phyloP scores from a whole-genome alignment of 116 monocot species.

The Trichopus zeylanicus region DNA sequence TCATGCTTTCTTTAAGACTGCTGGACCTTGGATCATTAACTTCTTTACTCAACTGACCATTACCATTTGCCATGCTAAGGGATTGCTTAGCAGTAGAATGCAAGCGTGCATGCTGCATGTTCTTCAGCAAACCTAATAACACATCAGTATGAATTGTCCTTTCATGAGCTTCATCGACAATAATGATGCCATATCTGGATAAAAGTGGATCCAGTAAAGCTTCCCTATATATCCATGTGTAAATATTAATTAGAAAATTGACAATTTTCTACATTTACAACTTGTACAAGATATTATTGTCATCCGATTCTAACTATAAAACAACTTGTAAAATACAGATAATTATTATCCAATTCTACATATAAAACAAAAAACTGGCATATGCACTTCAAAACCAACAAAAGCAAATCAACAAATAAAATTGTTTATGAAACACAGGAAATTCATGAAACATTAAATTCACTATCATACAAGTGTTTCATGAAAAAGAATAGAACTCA shows the following conservation, averaged over 20 bases:
- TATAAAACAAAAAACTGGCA: too few species aligned
- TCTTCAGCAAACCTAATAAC: conserved; percentile 78
- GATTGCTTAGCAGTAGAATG: conserved; percentile 14
- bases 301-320: background rate
- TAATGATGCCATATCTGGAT: conserved; percentile 70
- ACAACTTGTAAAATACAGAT: too few species aligned
- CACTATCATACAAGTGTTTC: too few species aligned
- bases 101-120: conserved; percentile 50
- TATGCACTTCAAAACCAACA: background rate
- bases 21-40: conserved; percentile 12
- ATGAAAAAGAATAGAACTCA: too few species aligned
- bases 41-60: conserved; percentile 1
- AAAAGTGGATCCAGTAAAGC: conserved; percentile 78
- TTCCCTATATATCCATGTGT: conserved; percentile 52
- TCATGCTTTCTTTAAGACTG: conserved; percentile 27
- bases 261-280: background rate
- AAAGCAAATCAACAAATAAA: background rate
- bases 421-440: background rate
- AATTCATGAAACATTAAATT: background rate
- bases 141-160: conserved; percentile 98
- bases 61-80: conserved; percentile 14
- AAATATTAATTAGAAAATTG: background rate
- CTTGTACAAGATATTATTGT: background rate
- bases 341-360: too few species aligned
- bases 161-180: conserved; percentile 99